Evolutionary conservation across 371 early-diverging fungal species (phyloP).

Genomic region (Lichtheimia hyalospora): DNA sequence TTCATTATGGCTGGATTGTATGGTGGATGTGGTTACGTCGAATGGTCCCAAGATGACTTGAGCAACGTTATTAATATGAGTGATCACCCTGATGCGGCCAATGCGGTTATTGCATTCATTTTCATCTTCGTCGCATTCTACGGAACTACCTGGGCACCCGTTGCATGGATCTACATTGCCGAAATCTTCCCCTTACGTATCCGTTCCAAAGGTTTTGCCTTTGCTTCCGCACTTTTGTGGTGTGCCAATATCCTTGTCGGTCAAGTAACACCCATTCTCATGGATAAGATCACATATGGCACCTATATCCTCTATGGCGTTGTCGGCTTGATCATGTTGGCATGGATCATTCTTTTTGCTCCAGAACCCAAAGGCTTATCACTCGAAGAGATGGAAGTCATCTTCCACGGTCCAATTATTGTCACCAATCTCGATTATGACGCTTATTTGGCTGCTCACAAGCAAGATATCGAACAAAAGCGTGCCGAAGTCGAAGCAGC

Average conservation of each 20-base stretch:
- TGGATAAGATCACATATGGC: constrained; percentile 47
- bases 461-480: constrained; percentile 28
- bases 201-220: constrained; percentile 49
- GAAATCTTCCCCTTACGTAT: constrained; percentile 64
- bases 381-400: constrained; percentile 54
- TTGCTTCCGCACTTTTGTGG: constrained; percentile 83
- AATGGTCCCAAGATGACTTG: constrained; percentile 10
- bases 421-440: constrained; percentile 32
- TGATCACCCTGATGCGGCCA: constrained; percentile 34
- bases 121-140: constrained; percentile 51
- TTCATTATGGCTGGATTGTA: constrained; percentile 47
- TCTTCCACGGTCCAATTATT: constrained; percentile 37
- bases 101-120: constrained; percentile 50
- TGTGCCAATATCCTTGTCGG: constrained; percentile 70
- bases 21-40: constrained; percentile 27
- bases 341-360: constrained; percentile 52
- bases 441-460: constrained; percentile 24
- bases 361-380: constrained; percentile 65
- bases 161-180: constrained; percentile 61
- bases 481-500: constrained; percentile 27
- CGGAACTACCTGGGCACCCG: constrained; percentile 52
- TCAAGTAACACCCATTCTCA: constrained; percentile 46
- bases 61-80: constrained; percentile 30
- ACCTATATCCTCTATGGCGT: constrained; percentile 62
- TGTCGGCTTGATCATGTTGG: constrained; percentile 56